phyloP scores from a whole-genome alignment of 345 rosid species.

The Mallotus nudiflorus region DNA sequence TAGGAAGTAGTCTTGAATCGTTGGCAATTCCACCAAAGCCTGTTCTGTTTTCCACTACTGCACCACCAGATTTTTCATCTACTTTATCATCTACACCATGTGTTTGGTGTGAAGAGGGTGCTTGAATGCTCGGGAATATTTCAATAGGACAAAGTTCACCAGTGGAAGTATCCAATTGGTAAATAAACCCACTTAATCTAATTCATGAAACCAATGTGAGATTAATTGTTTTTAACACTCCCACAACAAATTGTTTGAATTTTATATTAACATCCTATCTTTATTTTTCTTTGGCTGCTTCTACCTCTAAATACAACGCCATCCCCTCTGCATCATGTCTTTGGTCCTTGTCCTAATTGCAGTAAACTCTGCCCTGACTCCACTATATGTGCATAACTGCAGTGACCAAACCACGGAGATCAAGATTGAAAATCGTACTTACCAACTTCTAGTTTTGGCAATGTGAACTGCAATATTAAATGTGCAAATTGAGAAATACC shows the following conservation, averaged over 20 bases:
- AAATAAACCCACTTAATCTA: too few relatives aligned
- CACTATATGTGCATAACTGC: conserved; percentile 16
- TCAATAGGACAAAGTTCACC: too few relatives aligned
- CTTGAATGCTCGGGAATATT: too few relatives aligned
- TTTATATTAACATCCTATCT: too few relatives aligned
- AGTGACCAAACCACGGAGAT: conserved; percentile 15
- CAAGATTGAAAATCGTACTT: conserved; percentile 22
- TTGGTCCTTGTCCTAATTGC: background rate
- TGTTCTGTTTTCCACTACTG: background rate
- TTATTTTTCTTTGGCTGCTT: background rate
- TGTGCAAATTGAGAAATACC: too few relatives aligned
- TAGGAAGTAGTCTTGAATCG: background rate
- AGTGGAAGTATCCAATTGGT: too few relatives aligned
- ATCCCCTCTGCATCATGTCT: background rate
- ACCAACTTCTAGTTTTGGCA: conserved; percentile 29
- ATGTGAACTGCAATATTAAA: too few relatives aligned
- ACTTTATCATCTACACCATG: background rate
- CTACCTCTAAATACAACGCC: background rate
- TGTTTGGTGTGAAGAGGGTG: too few relatives aligned
- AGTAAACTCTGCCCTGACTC: background rate
- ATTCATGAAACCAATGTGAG: too few relatives aligned
- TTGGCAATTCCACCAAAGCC: background rate
- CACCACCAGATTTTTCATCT: background rate
- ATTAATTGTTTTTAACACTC: too few relatives aligned
- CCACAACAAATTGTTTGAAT: too few relatives aligned